Percentiles rank a stretch among this genome's conserved stretches.
Conservation (phyloP, 352 stramenopile species). For the Phytophthora sp. region DNA sequence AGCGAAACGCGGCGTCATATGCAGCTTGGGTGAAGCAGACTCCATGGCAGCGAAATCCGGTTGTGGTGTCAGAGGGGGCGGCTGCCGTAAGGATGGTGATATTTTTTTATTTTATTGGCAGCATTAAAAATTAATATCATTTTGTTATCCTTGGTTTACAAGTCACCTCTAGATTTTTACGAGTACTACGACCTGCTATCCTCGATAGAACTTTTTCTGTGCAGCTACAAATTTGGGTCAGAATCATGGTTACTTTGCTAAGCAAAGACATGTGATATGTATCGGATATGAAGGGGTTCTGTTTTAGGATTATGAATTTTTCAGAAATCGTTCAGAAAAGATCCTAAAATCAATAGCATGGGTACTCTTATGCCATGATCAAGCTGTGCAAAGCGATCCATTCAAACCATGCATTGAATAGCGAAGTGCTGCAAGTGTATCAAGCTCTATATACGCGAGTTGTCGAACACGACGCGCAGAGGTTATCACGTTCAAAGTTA, state of each 20-base stretch:
- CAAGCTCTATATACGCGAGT: no score
- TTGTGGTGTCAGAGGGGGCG: neutral
- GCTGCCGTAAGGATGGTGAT: slow-evolving; percentile 5
- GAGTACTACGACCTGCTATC: neutral
- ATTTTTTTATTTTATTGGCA: no score
- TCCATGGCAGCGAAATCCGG: neutral
- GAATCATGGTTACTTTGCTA: no score
- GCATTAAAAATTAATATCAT: slow-evolving; percentile 36
- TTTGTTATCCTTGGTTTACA: slow-evolving; percentile 24
- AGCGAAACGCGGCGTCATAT: neutral
- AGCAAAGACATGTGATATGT: neutral
- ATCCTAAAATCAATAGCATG: neutral
- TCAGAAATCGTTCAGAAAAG: neutral
- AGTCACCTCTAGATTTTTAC: slow-evolving; percentile 3
- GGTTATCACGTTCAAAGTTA: no score
- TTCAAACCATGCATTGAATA: no score
- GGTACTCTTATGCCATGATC: neutral
- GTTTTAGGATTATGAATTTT: neutral
- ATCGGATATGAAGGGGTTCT: neutral
- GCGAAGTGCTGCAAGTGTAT: no score
- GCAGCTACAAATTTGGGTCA: neutral
- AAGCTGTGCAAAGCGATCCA: no score
- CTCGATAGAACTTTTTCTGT: slow-evolving; percentile 1
- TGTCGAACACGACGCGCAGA: no score
- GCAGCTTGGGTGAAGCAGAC: neutral